A percentile compares a stretch with the other conserved stretches of the same genome.
phyloP scores from a whole-genome alignment of 139 green algal genomes.

The Chlamydomonas sp. region DNA sequence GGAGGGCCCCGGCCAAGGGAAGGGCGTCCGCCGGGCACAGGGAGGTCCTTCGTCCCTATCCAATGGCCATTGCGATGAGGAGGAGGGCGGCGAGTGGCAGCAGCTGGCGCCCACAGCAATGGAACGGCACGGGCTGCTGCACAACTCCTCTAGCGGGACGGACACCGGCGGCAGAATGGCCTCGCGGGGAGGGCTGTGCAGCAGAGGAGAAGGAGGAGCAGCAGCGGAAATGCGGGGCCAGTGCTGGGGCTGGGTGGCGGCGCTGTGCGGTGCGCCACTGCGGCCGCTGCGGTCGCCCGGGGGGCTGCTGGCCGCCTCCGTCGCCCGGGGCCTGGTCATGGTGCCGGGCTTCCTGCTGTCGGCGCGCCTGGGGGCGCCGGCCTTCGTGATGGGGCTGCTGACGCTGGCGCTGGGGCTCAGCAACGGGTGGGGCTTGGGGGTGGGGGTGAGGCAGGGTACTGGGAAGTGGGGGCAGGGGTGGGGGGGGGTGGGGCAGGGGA shows the following conservation, averaged over 20 bases:
- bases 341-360: slow-evolving; percentile 43
- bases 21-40: no score
- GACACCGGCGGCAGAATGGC: neutral
- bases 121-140: no score
- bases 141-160: no score
- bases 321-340: slow-evolving; percentile 20
- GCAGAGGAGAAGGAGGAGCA: neutral
- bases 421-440: slow-evolving; percentile 50
- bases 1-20: neutral
- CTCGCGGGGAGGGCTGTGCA: neutral
- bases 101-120: no score
- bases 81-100: no score
- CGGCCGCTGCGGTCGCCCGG: neutral
- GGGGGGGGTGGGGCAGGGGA: neutral
- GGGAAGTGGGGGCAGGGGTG: no score
- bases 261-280: neutral
- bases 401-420: slow-evolving; percentile 45
- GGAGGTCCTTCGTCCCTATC: no score
- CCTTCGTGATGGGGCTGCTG: slow-evolving; percentile 35
- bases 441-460: neutral
- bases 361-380: neutral
- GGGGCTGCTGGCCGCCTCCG: slow-evolving; percentile 10
- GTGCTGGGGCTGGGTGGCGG: neutral
- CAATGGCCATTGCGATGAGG: no score
- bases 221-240: neutral